phyloP scores from a whole-genome alignment of 768 basidiomycete species.

The Suillus subluteus region DNA sequence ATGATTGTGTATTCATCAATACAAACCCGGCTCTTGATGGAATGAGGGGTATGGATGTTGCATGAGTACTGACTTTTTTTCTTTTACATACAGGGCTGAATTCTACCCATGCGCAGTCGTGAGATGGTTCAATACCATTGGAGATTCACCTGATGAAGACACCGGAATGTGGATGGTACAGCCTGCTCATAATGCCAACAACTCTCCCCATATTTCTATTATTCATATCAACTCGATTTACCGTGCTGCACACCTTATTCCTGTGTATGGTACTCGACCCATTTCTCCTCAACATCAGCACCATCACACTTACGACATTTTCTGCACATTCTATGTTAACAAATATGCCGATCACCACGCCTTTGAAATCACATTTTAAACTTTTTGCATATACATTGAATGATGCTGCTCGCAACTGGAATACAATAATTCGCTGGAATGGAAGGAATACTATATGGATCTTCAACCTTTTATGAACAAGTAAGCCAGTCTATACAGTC shows the following conservation, averaged over 20 bases:
- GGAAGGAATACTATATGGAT: too few species aligned
- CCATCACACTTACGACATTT: background rate
- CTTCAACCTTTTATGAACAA: too few species aligned
- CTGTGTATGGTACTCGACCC: constrained; percentile 19
- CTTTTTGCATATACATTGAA: too few species aligned
- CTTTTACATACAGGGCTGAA: constrained; percentile 9
- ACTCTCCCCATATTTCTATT: constrained; percentile 7
- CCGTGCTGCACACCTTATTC: constrained; percentile 33
- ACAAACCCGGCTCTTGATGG: too few species aligned
- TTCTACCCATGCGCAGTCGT: constrained; percentile 31
- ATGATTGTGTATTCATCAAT: too few species aligned
- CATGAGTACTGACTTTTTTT: constrained; percentile 13
- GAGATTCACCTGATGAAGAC: constrained; percentile 20
- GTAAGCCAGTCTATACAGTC: background rate
- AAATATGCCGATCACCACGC: background rate
- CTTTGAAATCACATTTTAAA: background rate
- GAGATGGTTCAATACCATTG: constrained; percentile 24
- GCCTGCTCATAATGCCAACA: constrained; percentile 5
- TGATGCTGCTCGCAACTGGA: too few species aligned
- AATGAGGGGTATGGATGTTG: constrained; percentile 10
- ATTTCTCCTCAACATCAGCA: constrained; percentile 10
- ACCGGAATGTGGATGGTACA: constrained; percentile 32
- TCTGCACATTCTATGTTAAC: background rate
- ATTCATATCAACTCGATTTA: constrained; percentile 31
- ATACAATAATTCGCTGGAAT: too few species aligned